Evolutionary conservation across 441 rosid species (phyloP).

Genomic region (Adansonia gregorii): DNA sequence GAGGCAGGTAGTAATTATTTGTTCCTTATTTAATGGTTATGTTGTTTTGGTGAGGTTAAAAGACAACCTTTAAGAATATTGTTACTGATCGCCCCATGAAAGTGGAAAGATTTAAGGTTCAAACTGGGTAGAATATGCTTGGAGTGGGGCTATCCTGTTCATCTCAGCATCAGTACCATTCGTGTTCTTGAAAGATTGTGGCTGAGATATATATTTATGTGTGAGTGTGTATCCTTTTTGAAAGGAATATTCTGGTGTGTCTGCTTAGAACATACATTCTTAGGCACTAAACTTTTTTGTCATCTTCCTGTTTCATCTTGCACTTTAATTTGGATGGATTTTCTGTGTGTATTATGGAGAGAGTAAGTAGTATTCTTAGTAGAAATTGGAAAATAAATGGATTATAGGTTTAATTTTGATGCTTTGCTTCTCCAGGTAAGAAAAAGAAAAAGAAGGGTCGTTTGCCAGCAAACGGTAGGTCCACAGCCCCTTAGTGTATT

Average conservation of each 20-base stretch:
- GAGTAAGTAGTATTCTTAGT: conserved; percentile 6
- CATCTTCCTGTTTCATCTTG: neutral
- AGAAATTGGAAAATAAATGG: neutral
- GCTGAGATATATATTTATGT: neutral
- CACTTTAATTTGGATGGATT: conserved; percentile 1
- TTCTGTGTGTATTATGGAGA: neutral
- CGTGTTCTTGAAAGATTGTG: neutral
- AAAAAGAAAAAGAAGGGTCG: conserved; percentile 90
- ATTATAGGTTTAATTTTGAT: conserved; percentile 8
- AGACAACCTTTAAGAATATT: neutral
- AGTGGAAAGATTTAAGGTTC: conserved; percentile 2
- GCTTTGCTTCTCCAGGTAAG: conserved; percentile 52
- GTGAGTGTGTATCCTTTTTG: neutral
- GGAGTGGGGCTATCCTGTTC: neutral
- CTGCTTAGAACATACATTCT: neutral
- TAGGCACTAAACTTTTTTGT: neutral
- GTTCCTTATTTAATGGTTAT: neutral
- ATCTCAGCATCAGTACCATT: neutral
- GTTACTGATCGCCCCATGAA: neutral
- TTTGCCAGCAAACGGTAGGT: conserved; percentile 61
- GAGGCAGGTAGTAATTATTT: conserved; percentile 69
- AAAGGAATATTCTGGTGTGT: neutral
- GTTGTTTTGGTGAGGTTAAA: neutral
- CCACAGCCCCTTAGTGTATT: neutral
- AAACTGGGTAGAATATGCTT: conserved; percentile 5